Evolutionary conservation across 2,329 filamentous ascomycete species (phyloP).

Genomic region (Ilyonectria sp.): DNA sequence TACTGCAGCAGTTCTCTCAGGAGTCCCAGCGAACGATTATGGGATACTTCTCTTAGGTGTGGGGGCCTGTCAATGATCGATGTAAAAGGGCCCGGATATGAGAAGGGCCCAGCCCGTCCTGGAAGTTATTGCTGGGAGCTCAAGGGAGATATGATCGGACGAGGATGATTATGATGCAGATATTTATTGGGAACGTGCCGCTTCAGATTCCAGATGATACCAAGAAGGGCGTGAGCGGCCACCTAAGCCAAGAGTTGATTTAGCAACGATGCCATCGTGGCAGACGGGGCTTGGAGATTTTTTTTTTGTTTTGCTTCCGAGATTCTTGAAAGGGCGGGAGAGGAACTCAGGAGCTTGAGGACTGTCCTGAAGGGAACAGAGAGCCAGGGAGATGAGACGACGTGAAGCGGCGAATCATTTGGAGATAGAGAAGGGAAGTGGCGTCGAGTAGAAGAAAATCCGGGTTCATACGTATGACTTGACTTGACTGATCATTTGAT

Average conservation of each 20-base stretch:
- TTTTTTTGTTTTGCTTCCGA: slow-evolving; percentile 25
- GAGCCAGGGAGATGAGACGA: background rate
- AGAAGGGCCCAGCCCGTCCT: slow-evolving; percentile 14
- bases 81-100: slow-evolving; percentile 19
- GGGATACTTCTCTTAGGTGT: slow-evolving; percentile 78
- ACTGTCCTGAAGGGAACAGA: slow-evolving; percentile 10
- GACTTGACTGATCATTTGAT: background rate
- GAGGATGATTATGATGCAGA: slow-evolving; percentile 39
- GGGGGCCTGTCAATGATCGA: slow-evolving; percentile 21
- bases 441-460: slow-evolving; percentile 32
- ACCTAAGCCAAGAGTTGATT: slow-evolving; percentile 29
- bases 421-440: slow-evolving; percentile 25
- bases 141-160: slow-evolving; percentile 28
- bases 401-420: slow-evolving; percentile 17
- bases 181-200: slow-evolving; percentile 38
- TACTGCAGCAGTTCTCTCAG: slow-evolving; percentile 81
- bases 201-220: slow-evolving; percentile 46
- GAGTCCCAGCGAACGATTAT: slow-evolving; percentile 87
- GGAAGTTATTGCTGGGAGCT: slow-evolving; percentile 34
- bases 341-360: slow-evolving; percentile 4
- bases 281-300: slow-evolving; percentile 34
- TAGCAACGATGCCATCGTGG: slow-evolving; percentile 28
- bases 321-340: slow-evolving; percentile 15
- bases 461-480: slow-evolving; percentile 13
- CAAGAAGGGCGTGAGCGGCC: slow-evolving; percentile 35